Evolutionary conservation across 805 yeast species (phyloP).

Genomic region (Wickerhamiella alocasiicola): DNA sequence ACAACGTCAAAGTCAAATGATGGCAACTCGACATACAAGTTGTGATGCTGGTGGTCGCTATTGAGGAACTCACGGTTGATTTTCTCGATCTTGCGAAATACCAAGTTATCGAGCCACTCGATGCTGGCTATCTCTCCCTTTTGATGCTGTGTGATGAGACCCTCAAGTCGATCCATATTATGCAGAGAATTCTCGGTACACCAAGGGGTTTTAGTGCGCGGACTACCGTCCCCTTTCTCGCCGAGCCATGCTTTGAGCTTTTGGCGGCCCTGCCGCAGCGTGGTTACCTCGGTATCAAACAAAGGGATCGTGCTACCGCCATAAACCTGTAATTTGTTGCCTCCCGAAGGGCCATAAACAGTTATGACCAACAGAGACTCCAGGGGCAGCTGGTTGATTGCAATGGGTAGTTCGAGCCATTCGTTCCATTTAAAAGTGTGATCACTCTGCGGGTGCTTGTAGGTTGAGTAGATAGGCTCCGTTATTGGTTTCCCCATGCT

Average conservation of each 20-base stretch:
- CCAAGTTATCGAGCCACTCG: constrained; percentile 65
- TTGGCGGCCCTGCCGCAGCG: constrained; percentile 63
- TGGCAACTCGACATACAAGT: constrained; percentile 43
- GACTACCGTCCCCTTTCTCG: constrained; percentile 26
- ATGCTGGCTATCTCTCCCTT: constrained; percentile 48
- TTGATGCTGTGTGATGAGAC: constrained; percentile 47
- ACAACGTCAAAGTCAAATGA: constrained; percentile 64
- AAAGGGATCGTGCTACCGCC: constrained; percentile 49
- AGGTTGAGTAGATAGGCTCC: constrained; percentile 38
- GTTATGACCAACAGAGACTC: constrained; percentile 47
- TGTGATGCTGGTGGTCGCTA: constrained; percentile 22
- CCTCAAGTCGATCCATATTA: constrained; percentile 40
- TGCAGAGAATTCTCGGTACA: constrained; percentile 12
- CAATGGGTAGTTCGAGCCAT: constrained; percentile 62
- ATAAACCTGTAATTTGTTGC: constrained; percentile 34
- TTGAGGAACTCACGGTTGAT: constrained; percentile 21
- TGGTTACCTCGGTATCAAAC: constrained; percentile 43
- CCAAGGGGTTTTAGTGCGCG: constrained; percentile 22
- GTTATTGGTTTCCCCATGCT: constrained; percentile 37
- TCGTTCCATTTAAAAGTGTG: constrained; percentile 47
- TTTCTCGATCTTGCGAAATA: constrained; percentile 42
- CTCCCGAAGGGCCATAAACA: constrained; percentile 55
- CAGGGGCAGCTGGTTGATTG: constrained; percentile 56
- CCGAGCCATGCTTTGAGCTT: constrained; percentile 36
- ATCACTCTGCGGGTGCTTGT: constrained; percentile 30